phyloP scores from a whole-genome alignment of 805 yeast genomes.

The Wickerhamiella brachini region DNA sequence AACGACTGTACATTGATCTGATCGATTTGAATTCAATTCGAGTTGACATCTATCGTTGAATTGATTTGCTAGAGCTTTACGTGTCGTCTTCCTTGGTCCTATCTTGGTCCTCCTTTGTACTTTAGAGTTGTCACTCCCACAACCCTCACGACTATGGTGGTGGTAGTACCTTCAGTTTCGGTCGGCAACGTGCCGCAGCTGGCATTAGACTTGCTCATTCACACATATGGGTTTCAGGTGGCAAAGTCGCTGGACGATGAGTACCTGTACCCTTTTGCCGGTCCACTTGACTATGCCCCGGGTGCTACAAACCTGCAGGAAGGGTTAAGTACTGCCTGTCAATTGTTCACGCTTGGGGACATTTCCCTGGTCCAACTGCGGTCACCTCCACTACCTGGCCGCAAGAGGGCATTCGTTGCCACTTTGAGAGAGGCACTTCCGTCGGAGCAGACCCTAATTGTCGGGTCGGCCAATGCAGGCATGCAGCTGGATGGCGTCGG shows the following conservation, averaged over 20 bases:
- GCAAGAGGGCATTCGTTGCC: slow-evolving; percentile 34
- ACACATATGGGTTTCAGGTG: slow-evolving; percentile 39
- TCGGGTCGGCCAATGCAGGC: slow-evolving; percentile 67
- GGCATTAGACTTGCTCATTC: slow-evolving; percentile 56
- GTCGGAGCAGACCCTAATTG: slow-evolving; percentile 30
- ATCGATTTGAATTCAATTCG: too few species aligned
- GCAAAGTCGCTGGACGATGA: slow-evolving; percentile 45
- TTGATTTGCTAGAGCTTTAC: too few species aligned
- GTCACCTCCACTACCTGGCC: slow-evolving; percentile 68
- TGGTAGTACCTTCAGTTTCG: slow-evolving; percentile 64
- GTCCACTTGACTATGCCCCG: slow-evolving; percentile 49
- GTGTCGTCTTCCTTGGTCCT: too few species aligned
- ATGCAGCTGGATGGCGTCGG: slow-evolving; percentile 15
- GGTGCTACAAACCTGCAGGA: slow-evolving; percentile 9
- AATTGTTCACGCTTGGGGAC: slow-evolving; percentile 28
- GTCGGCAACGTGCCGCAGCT: slow-evolving; percentile 87
- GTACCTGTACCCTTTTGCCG: slow-evolving; percentile 65
- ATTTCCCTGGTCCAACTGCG: slow-evolving; percentile 54
- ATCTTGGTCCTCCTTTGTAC: too few species aligned
- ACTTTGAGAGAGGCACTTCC: slow-evolving; percentile 33
- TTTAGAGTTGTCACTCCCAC: neutral
- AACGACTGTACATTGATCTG: too few species aligned
- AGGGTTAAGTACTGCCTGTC: slow-evolving; percentile 48
- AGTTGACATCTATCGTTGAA: too few species aligned
- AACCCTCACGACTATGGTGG: slow-evolving; percentile 8